Conservation (phyloP, 2,329 filamentous ascomycete genomes). For the Neonectria ditissima region DNA sequence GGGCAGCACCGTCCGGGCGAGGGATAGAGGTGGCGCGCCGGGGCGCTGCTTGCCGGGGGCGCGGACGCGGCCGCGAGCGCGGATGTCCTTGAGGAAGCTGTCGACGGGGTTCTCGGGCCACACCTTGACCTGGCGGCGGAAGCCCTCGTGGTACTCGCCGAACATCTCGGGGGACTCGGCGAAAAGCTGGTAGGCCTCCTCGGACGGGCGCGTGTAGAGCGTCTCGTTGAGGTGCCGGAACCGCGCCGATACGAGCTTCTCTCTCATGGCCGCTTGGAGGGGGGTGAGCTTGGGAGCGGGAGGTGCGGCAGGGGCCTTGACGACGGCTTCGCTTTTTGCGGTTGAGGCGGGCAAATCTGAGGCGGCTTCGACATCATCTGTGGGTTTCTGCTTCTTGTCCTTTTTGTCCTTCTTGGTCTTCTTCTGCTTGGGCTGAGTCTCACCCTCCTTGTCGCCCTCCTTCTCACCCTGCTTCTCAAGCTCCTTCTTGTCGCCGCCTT, state of each 20-base stretch:
- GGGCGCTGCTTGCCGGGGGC: constrained; percentile 47
- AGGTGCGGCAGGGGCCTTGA: constrained; percentile 42
- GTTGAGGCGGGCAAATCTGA: constrained; percentile 27
- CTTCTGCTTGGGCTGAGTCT: constrained; percentile 46
- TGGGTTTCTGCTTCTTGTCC: constrained; percentile 37
- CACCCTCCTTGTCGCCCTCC: constrained; percentile 34
- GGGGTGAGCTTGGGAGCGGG: constrained; percentile 80
- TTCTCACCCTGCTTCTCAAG: constrained; percentile 47
- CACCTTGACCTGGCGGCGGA: constrained; percentile 92
- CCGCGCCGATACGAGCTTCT: constrained; percentile 92
- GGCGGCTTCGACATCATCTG: constrained; percentile 35
- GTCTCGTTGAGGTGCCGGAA: constrained; percentile 98
- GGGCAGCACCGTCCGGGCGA: constrained; percentile 67
- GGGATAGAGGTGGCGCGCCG: constrained; percentile 43
- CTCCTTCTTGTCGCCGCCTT: constrained; percentile 29
- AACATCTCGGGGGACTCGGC: constrained; percentile 91
- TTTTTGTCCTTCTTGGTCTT: constrained; percentile 55
- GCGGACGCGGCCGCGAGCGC: constrained; percentile 70
- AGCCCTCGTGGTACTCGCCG: constrained; percentile 94
- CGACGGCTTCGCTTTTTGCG: constrained; percentile 37
- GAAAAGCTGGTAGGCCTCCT: constrained; percentile 86
- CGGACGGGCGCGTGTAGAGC: constrained; percentile 91
- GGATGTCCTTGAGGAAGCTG: constrained; percentile 80
- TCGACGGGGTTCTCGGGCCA: constrained; percentile 99
- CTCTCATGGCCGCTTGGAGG: constrained; percentile 92